phyloP scores from a whole-genome alignment of 2,329 filamentous ascomycete species.

The Xylaria sp. region DNA sequence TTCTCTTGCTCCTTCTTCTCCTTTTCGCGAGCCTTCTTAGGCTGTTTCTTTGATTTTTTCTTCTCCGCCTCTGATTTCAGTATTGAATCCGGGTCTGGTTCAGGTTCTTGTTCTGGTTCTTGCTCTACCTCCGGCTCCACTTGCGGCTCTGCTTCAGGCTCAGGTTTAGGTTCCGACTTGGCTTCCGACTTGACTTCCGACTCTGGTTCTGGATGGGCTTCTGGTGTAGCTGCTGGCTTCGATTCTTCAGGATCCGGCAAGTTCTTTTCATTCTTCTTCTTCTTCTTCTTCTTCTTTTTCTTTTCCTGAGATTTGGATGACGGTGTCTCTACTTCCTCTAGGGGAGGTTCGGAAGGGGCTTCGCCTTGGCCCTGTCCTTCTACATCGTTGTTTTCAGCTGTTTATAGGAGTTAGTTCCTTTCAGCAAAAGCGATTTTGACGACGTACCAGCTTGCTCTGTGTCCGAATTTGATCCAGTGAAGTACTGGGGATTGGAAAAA shows the following conservation, averaged over 20 bases:
- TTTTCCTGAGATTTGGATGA: slow-evolving; percentile 27
- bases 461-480: slow-evolving; percentile 34
- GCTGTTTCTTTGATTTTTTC: slow-evolving; percentile 30
- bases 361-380: slow-evolving; percentile 38
- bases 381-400: slow-evolving; percentile 37
- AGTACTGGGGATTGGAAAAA: slow-evolving; percentile 42
- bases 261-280: slow-evolving; percentile 26
- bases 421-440: slow-evolving; percentile 18
- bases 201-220: neutral
- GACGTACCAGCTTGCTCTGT: slow-evolving; percentile 43
- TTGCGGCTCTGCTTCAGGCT: slow-evolving; percentile 16
- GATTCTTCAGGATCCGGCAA: slow-evolving; percentile 25
- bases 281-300: slow-evolving; percentile 40
- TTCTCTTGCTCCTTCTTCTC: slow-evolving; percentile 31
- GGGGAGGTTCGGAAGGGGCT: slow-evolving; percentile 26
- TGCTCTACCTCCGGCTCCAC: neutral
- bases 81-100: slow-evolving; percentile 9
- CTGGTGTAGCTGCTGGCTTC: slow-evolving; percentile 13
- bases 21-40: slow-evolving; percentile 29
- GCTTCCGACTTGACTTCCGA: slow-evolving; percentile 3
- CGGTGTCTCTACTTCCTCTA: slow-evolving; percentile 16
- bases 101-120: neutral
- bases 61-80: slow-evolving; percentile 20
- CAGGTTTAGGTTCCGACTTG: neutral
- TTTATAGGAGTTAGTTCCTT: slow-evolving; percentile 38